These are phyloP conservation scores for Citrus maxima DNA, from an alignment of 345 rosid species.

Conservation along the genomic window DNA sequence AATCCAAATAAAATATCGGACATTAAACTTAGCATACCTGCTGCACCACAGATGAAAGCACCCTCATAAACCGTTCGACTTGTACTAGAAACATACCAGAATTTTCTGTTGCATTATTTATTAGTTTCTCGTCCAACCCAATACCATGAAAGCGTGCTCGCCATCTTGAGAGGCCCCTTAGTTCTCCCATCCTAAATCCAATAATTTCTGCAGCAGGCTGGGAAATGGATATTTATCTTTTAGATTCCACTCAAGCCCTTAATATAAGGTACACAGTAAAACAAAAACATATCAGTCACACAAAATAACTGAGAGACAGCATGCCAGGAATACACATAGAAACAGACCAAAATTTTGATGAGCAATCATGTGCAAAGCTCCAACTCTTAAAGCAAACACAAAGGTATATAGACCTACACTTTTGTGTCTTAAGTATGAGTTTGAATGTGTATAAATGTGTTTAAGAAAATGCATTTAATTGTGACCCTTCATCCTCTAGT, in stretches of 20 bases:
- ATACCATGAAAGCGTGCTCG: constrained; percentile 70
- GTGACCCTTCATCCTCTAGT: neutral
- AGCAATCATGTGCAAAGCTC: neutral
- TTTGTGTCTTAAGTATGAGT: neutral
- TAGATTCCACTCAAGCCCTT: constrained; percentile 31
- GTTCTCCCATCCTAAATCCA: constrained; percentile 92
- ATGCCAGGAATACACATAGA: neutral
- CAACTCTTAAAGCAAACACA: neutral
- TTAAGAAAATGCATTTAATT: neutral
- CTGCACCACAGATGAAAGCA: constrained; percentile 76
- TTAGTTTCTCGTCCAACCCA: constrained; percentile 77
- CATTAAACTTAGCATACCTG: constrained; percentile 49
- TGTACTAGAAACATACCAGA: constrained; percentile 76
- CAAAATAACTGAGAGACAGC: constrained; percentile 1
- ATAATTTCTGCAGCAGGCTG: constrained; percentile 97
- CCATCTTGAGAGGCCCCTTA: constrained; percentile 92
- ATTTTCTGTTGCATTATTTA: constrained; percentile 64
- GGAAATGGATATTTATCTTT: constrained; percentile 37
- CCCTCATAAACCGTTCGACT: constrained; percentile 80
- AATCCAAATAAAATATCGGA: neutral
- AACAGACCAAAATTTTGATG: neutral
- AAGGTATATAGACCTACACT: neutral
- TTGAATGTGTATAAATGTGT: neutral
- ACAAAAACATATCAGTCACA: constrained; percentile 15
- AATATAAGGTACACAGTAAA: constrained; percentile 13